Evolutionary conservation across 441 rosid species (phyloP), one percentile per base, ranked within the genome.

Genomic region (Aleurites moluccanus): DNA sequence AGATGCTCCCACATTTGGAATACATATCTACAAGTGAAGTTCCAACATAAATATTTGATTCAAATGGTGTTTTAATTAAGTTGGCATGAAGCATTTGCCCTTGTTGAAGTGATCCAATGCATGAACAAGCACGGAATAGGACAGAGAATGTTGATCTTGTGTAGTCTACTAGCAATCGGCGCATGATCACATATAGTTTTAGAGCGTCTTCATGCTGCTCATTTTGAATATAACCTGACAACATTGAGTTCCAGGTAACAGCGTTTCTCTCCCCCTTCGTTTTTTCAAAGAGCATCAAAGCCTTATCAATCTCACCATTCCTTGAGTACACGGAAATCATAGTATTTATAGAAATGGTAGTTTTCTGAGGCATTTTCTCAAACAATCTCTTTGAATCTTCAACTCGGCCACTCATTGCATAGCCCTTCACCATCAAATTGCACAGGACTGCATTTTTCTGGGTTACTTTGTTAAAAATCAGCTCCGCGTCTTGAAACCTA

Each of bases 1-100:
- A 38, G 10, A 86, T 75, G 75, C 80, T 78, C 57, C 90, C 90
- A 49, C 89, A 85, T 62, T 81, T 83, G 49, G 88, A 83, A 80
- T 89, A 87, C 91, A 87, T 89, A 79, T 89, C 89, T 62, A 83
- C 64, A 38, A 86, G 86, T 59, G 86, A 84, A 71, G 89, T 83
- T 67, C 83, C 91, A 4, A 85, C 92, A 72, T 86, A 85, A 64
- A 86, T 72, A 47, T 86, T 84, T 4, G 78, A 80, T n/a, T 74
- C 81, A 69, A 83, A 83, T 35, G 88, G 85, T 21, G 85, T 83
- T 80, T 85, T 84, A 38, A 78, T 66, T 83, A 87, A 73, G 72
- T 80, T 85, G 35, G 85, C 77, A 67, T 85, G 92, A 72, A 87
- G 80, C 66, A 77, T 63, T 74, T 83, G 83, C 60, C 91, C 89